Evolutionary conservation across 768 basidiomycete genomes (phyloP).

Genomic region (Auriscalpium orientale): DNA sequence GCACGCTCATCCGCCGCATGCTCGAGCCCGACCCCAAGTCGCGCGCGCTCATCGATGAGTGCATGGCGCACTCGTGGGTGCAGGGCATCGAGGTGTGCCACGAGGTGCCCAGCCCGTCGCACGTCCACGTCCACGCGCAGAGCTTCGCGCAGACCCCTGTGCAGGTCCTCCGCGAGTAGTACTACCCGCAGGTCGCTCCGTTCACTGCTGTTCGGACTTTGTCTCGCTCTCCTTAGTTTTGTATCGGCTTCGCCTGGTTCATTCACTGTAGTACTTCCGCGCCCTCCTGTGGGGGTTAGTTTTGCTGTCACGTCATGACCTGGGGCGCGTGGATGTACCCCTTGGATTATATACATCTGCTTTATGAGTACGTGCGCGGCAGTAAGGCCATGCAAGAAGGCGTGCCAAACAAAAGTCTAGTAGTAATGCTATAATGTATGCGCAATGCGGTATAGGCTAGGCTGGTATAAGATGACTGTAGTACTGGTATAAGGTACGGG

Average conservation of each 20-base stretch:
- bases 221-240: not conserved
- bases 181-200: not conserved
- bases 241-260: not conserved
- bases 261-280: not conserved
- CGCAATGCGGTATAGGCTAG: too few relatives aligned
- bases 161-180: not conserved
- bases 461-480: too few relatives aligned
- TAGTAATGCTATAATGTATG: too few relatives aligned
- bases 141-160: not conserved
- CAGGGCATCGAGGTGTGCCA: conserved; percentile 78
- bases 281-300: not conserved
- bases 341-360: not conserved
- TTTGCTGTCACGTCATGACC: not conserved
- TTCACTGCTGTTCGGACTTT: not conserved
- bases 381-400: not conserved
- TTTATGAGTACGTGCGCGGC: not conserved
- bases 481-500: too few relatives aligned
- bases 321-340: not conserved
- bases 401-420: too few relatives aligned
- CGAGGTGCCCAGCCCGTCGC: conserved; percentile 50
- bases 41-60: conserved; percentile 72
- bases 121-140: conserved; percentile 50
- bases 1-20: conserved; percentile 84
- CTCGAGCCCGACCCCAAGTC: conserved; percentile 87
- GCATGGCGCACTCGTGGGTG: conserved; percentile 74